Evolutionary conservation across 208 protist species (phyloP).

Genomic region (Trypanosoma melophagium): DNA sequence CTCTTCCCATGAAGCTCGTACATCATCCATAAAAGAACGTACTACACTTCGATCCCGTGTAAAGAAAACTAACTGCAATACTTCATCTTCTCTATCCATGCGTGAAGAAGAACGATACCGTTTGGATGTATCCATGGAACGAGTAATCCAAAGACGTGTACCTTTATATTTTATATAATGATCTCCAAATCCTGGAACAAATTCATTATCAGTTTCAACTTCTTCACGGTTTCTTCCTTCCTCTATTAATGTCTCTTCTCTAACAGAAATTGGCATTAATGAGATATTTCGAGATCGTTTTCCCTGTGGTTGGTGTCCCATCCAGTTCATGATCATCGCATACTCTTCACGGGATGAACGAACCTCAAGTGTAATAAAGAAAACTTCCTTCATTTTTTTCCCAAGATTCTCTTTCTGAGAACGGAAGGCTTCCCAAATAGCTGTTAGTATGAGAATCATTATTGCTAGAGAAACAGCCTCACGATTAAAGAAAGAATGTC

Average conservation of each 20-base stretch:
- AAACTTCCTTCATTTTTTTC: conserved; percentile 48
- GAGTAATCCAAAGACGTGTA: conserved; percentile 71
- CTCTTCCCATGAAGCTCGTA: conserved; percentile 51
- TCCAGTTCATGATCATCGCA: conserved; percentile 90
- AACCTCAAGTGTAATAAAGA: conserved; percentile 78
- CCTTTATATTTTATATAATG: conserved; percentile 64
- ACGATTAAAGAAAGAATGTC: conserved; percentile 27
- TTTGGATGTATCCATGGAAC: conserved; percentile 70
- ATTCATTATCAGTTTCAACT: conserved; percentile 17
- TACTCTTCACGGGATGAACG: conserved; percentile 87
- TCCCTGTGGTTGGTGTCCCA: conserved; percentile 71
- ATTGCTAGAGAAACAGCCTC: conserved; percentile 56
- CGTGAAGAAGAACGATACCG: conserved; percentile 33
- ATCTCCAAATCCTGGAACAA: conserved; percentile 84
- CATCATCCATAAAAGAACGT: conserved; percentile 53
- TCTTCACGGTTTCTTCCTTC: conserved; percentile 19
- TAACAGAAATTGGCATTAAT: conserved; percentile 63
- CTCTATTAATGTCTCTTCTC: conserved; percentile 30
- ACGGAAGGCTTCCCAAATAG: conserved; percentile 69
- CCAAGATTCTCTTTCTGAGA: conserved; percentile 46
- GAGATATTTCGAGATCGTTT: conserved; percentile 63
- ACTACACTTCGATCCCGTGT: conserved; percentile 57
- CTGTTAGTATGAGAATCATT: conserved; percentile 62
- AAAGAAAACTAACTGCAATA: conserved; percentile 71
- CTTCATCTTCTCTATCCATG: conserved; percentile 76